These are phyloP conservation scores for Plectosphaerella sp. DNA, from an alignment of 2,329 filamentous ascomycete species.

Conservation along the genomic window DNA sequence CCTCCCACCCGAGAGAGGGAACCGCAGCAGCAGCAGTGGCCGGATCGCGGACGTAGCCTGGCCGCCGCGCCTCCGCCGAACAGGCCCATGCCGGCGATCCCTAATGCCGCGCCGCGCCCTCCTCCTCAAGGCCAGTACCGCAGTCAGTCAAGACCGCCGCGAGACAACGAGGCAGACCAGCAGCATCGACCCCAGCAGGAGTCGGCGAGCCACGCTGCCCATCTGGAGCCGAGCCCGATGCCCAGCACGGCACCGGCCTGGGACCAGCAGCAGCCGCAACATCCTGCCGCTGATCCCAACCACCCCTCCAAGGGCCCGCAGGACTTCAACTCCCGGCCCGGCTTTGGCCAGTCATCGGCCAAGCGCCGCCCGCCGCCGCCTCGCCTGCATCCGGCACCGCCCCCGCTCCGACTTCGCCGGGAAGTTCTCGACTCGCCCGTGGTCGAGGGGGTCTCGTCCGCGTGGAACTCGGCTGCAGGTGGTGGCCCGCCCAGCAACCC, in stretches of 20 bases:
- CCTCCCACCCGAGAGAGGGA: not conserved
- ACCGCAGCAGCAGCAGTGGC: not conserved
- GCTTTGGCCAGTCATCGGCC: slow-evolving; percentile 4
- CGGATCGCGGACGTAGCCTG: not conserved
- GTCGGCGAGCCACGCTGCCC: not conserved
- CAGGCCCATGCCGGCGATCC: not conserved
- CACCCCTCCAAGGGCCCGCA: slow-evolving; percentile 3
- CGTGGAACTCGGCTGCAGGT: not conserved
- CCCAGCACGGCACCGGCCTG: not conserved
- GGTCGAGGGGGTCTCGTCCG: not conserved
- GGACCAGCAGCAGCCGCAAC: not conserved
- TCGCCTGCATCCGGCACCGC: not conserved
- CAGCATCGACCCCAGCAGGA: not conserved
- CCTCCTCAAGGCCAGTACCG: not conserved
- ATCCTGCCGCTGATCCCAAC: not conserved
- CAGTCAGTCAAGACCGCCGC: not conserved
- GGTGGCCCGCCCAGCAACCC: not conserved
- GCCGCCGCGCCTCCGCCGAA: not conserved
- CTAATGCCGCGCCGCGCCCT: not conserved
- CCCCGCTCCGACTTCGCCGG: not conserved
- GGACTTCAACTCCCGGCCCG: slow-evolving; percentile 1
- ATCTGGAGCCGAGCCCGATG: not conserved
- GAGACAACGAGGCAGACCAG: not conserved
- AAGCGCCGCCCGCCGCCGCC: slow-evolving; percentile 11
- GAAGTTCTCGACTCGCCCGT: not conserved